Conservation (phyloP, 2,329 filamentous ascomycete genomes). For the Xenoacremonium recifei region DNA sequence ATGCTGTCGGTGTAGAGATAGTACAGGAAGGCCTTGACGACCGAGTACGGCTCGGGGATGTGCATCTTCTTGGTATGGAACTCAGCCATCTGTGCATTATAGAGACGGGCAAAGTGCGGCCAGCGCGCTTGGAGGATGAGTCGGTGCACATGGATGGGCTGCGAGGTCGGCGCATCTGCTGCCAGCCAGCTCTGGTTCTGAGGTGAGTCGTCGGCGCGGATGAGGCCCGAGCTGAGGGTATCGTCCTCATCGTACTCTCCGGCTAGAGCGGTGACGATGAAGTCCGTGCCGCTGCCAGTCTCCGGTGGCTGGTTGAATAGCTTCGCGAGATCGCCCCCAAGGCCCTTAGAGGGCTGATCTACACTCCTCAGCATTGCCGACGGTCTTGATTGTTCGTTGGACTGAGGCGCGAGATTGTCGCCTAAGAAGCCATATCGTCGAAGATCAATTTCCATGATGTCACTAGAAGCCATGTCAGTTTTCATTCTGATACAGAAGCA, state of each 20-base stretch:
- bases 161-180: constrained; percentile 65
- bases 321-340: constrained; percentile 81
- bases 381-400: constrained; percentile 48
- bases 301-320: constrained; percentile 88
- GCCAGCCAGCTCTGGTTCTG: constrained; percentile 56
- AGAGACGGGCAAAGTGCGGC: constrained; percentile 93
- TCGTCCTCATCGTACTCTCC: constrained; percentile 73
- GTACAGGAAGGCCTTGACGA: constrained; percentile 91
- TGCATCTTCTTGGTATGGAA: constrained; percentile 98
- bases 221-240: constrained; percentile 49
- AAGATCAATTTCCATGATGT: constrained; percentile 91
- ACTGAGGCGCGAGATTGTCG: constrained; percentile 64
- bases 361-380: constrained; percentile 45
- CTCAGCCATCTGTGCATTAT: constrained; percentile 92
- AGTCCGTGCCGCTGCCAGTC: constrained; percentile 82
- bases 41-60: constrained; percentile 91
- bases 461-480: constrained; percentile 44
- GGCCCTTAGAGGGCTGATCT: constrained; percentile 60
- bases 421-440: constrained; percentile 88
- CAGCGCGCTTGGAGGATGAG: constrained; percentile 92
- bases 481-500: too few species aligned
- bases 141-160: constrained; percentile 90
- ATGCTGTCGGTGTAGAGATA: constrained; percentile 98
- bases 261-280: constrained; percentile 84
- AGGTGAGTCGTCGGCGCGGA: constrained; percentile 41